Conservation (phyloP, 2,329 filamentous ascomycete species). For the Chrysoporthe deuterocubensis region DNA sequence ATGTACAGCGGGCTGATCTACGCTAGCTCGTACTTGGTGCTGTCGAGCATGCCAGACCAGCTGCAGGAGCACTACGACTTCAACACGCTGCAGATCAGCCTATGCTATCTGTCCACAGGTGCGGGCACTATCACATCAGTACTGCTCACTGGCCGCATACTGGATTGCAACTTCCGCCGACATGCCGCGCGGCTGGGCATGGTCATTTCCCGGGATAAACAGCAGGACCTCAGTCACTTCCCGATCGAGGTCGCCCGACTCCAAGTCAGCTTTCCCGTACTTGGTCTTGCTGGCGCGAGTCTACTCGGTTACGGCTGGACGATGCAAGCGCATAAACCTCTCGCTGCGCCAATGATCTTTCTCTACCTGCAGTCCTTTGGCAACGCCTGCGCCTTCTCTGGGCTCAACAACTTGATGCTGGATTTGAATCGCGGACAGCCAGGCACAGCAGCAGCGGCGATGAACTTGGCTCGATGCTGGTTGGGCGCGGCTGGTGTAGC, state of each 20-base stretch:
- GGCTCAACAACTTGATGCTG: too few relatives aligned
- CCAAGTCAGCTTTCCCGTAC: slow-evolving; percentile 40
- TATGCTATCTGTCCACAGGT: too few relatives aligned
- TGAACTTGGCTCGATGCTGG: too few relatives aligned
- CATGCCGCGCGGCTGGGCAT: slow-evolving; percentile 54
- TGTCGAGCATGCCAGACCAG: slow-evolving; percentile 49
- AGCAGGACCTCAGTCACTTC: slow-evolving; percentile 39
- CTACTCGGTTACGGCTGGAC: slow-evolving; percentile 49
- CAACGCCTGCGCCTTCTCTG: too few relatives aligned
- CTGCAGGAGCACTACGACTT: slow-evolving; percentile 41
- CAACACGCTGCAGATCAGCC: too few relatives aligned
- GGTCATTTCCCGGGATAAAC: slow-evolving; percentile 49
- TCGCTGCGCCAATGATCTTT: slow-evolving; percentile 46
- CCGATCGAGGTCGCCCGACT: slow-evolving; percentile 43
- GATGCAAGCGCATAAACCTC: slow-evolving; percentile 40
- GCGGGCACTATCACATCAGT: slow-evolving; percentile 32
- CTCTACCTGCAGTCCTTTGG: slow-evolving; percentile 42
- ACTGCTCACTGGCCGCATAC: slow-evolving; percentile 48
- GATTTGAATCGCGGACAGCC: too few relatives aligned
- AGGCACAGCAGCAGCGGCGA: too few relatives aligned
- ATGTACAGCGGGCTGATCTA: slow-evolving; percentile 39
- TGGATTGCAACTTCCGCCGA: slow-evolving; percentile 65
- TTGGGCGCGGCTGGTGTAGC: too few relatives aligned
- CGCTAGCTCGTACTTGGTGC: slow-evolving; percentile 38
- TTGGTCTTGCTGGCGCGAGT: slow-evolving; percentile 49